Evolutionary conservation across 139 green algal species (phyloP), one percentile per base, ranked within the genome.

Genomic region (Chlorokybus atmophyticus): DNA sequence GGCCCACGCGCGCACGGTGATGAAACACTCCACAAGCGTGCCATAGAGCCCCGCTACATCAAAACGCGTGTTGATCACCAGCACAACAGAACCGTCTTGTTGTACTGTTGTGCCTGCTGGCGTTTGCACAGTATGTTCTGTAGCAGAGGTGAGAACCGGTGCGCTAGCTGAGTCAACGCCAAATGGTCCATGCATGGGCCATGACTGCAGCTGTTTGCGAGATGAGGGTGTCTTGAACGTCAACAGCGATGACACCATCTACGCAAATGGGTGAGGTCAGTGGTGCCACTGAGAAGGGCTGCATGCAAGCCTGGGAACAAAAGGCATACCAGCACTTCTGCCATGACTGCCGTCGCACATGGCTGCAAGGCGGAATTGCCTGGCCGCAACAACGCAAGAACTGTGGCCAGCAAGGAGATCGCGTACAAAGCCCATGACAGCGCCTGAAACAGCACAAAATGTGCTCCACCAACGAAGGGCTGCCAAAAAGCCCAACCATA

Each of bases 401-500:
- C 24, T 19, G 51, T 17, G 32, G 51, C 7, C 30, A 21, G 23
- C 10, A 58, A 7, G 19, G 32, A 50, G 7, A 58, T 25, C 19
- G 19, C 6, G 32, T 58, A 70, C 23, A 70, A 31, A 1, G 26
- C 25, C 61, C 61, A 70, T 10, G 61, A 32, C 30, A 70, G 32
- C 28, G 57, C 61, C 41, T 70, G 61, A 14, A 56, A 40, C 5
- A 68, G 14, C 21, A 70, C 60, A 23, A 70, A 70, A 3, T 27
- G 29, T 8, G 29, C 14, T 28, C 61, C 61, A 24, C 61, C 61
- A n/a, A 38, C 31, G 44, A 70, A 70, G 2, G 61, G 61, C 55
- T 70, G 61, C 30, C 41, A 70, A 27, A 70, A 70, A 17, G n/a
- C 21, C 61, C 61, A 70, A 5, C 55, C 55, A 4, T 52, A 28